Conservation (phyloP, 768 basidiomycete species). For the Xerocomus brunneocitrinus region DNA sequence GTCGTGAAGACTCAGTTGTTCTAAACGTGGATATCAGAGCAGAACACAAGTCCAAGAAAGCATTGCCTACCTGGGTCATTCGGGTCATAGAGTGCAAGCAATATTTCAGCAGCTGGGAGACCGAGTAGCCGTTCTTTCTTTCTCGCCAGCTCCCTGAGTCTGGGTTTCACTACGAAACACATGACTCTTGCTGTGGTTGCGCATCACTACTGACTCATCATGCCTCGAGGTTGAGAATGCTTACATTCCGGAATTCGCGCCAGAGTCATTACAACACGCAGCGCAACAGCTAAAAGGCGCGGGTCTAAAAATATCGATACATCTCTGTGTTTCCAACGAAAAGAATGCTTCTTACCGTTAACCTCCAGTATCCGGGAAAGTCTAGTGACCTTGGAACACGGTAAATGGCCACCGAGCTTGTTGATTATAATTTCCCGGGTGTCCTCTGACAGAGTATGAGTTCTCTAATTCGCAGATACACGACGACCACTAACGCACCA, state of each 20-base stretch:
- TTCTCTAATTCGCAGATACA: neutral
- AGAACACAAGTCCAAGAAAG: neutral
- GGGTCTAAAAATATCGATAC: constrained; percentile 5
- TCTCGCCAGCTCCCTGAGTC: constrained; percentile 12
- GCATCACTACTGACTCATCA: neutral
- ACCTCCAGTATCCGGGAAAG: constrained; percentile 12
- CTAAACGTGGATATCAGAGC: neutral
- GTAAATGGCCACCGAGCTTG: neutral
- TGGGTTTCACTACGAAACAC: constrained; percentile 7
- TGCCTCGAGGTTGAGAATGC: neutral
- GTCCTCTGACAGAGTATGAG: constrained; percentile 7
- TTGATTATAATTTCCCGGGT: constrained; percentile 2
- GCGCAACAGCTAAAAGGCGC: constrained; percentile 6
- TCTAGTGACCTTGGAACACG: neutral
- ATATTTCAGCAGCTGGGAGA: constrained; percentile 17
- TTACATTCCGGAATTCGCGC: constrained; percentile 16
- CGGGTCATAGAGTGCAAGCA: constrained; percentile 6
- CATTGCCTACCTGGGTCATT: neutral
- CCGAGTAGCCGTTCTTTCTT: constrained; percentile 8
- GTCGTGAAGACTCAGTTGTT: constrained; percentile 2
- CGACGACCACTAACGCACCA: constrained; percentile 3
- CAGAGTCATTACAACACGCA: constrained; percentile 15
- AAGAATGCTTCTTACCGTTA: constrained; percentile 2
- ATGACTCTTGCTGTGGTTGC: neutral
- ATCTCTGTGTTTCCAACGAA: neutral